Evolutionary conservation across 2,329 filamentous ascomycete species (phyloP).

Genomic region (Aspergillus jensenii): DNA sequence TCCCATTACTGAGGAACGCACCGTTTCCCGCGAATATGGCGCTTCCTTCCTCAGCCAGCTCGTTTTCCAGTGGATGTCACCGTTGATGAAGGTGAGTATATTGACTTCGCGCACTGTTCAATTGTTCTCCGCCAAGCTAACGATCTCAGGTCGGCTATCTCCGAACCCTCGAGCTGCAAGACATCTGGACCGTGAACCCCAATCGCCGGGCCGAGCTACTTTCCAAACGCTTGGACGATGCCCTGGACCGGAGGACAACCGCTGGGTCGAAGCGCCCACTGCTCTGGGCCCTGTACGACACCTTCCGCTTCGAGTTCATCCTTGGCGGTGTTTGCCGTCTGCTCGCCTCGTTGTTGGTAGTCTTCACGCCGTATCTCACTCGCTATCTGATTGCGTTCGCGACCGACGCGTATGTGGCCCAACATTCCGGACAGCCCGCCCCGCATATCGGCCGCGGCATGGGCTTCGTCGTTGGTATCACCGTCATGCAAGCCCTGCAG

Average conservation of each 20-base stretch:
- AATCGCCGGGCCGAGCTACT: constrained; percentile 70
- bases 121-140: background rate
- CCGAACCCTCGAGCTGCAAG: constrained; percentile 75
- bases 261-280: constrained; percentile 72
- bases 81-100: constrained; percentile 71
- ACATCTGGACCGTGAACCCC: constrained; percentile 88
- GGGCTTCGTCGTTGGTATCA: constrained; percentile 81
- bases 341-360: constrained; percentile 68
- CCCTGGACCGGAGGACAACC: constrained; percentile 68
- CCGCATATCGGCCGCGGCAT: constrained; percentile 75
- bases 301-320: constrained; percentile 81
- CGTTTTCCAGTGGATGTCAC: constrained; percentile 87
- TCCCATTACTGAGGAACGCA: constrained; percentile 55
- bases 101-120: too few relatives aligned
- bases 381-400: constrained; percentile 86
- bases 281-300: constrained; percentile 79
- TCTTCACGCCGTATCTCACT: constrained; percentile 80
- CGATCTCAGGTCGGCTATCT: constrained; percentile 71
- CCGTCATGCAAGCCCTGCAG: constrained; percentile 79
- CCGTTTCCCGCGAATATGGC: constrained; percentile 65
- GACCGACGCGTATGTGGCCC: constrained; percentile 71
- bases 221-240: constrained; percentile 63
- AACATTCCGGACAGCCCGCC: constrained; percentile 49
- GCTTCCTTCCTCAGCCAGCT: constrained; percentile 73
- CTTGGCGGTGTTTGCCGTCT: constrained; percentile 78